Percentiles rank a stretch among this genome's conserved stretches.
Conservation (phyloP, 164 flowering plant species). For the Vitis rotundifolia region DNA sequence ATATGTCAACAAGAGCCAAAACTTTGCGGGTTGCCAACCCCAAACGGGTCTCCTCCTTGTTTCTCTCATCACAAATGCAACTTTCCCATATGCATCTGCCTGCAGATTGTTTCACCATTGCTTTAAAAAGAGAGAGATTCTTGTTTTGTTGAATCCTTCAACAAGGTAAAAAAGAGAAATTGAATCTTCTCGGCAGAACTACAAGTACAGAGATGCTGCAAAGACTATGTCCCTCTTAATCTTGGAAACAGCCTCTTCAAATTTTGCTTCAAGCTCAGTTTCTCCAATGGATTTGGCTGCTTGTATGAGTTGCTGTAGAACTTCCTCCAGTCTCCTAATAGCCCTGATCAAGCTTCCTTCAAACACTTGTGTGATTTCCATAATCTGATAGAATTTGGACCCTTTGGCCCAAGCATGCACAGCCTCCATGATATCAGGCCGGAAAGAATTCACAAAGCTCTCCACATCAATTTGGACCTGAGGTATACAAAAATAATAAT, state of each 20-base stretch:
- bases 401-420: slow-evolving; percentile 98
- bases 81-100: too few species aligned
- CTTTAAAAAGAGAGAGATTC: too few species aligned
- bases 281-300: slow-evolving; percentile 95
- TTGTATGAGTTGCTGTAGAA: slow-evolving; percentile 85
- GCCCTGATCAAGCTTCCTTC: slow-evolving; percentile 98
- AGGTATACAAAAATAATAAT: neutral
- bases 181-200: slow-evolving; percentile 10
- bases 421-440: slow-evolving; percentile 96
- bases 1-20: too few species aligned
- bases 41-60: too few species aligned
- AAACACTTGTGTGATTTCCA: slow-evolving; percentile 88
- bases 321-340: slow-evolving; percentile 95
- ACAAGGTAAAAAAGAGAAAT: too few species aligned
- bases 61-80: too few species aligned
- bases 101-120: too few species aligned
- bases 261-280: slow-evolving; percentile 75
- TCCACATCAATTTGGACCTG: slow-evolving; percentile 96
- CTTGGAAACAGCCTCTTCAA: slow-evolving; percentile 87
- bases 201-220: slow-evolving; percentile 93
- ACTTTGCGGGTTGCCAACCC: too few species aligned
- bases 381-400: slow-evolving; percentile 83
- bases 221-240: slow-evolving; percentile 98
- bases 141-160: too few species aligned
- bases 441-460: slow-evolving; percentile 75